These are phyloP conservation scores for Trichoderma sp. DNA, from an alignment of 2,329 filamentous ascomycete genomes.

Conservation along the genomic window DNA sequence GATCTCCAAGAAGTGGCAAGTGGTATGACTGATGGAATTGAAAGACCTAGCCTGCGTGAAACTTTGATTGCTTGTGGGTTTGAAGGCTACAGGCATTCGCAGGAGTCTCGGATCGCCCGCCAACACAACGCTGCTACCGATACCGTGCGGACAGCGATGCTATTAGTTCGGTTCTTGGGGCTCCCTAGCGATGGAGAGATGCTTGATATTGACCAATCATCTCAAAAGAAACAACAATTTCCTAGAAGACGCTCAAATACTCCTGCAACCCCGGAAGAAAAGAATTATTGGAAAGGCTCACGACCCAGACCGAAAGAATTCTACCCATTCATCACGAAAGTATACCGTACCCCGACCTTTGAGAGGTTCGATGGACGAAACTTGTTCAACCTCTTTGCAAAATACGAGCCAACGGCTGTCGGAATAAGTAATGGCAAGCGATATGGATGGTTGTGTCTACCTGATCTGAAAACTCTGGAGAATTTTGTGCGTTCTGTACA, in stretches of 20 bases:
- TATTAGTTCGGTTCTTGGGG: not conserved
- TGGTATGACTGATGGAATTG: not conserved
- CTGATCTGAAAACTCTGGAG: not conserved
- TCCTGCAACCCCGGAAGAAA: not conserved
- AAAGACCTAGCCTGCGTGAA: not conserved
- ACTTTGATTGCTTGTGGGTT: not conserved
- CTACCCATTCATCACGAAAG: not conserved
- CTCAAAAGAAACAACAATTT: not conserved
- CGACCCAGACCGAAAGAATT: not conserved
- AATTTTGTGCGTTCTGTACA: not conserved
- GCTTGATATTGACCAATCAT: not conserved
- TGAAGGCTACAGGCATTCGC: not conserved
- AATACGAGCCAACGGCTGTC: not conserved
- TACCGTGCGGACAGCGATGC: not conserved
- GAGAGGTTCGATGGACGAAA: not conserved
- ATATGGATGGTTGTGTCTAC: not conserved
- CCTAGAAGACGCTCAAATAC: not conserved
- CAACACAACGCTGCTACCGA: not conserved
- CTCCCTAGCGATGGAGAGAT: not conserved
- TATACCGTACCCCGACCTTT: not conserved
- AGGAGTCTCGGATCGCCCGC: not conserved
- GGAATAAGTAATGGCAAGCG: not conserved
- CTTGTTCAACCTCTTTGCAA: not conserved
- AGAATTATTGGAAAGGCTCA: not conserved
- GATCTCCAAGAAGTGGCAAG: not conserved